A percentile compares a stretch with the other conserved stretches of the same genome.
Evolutionary conservation across 306 rosid species (phyloP).

Genomic region (Betula pendula): DNA sequence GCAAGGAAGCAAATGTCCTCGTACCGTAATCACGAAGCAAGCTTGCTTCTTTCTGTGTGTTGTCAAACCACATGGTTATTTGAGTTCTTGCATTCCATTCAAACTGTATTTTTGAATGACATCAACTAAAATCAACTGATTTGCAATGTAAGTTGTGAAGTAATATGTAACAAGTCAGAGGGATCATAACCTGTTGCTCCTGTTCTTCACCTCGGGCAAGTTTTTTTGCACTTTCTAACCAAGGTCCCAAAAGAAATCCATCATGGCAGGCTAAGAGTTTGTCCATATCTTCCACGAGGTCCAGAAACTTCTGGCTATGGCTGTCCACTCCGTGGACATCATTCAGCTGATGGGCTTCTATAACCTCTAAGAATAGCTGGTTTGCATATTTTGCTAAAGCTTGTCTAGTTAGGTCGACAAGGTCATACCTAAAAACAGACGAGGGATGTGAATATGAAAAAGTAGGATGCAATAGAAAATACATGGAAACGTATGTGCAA

Average conservation of each 20-base stretch:
- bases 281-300: constrained; percentile 74
- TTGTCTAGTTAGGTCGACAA: constrained; percentile 87
- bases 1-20: constrained; percentile 14
- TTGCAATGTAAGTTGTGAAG: constrained; percentile 2
- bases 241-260: constrained; percentile 89
- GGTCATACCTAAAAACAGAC: constrained; percentile 64
- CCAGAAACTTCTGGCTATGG: constrained; percentile 58
- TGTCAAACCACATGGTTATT: constrained; percentile 97
- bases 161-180: background rate
- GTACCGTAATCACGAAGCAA: constrained; percentile 87
- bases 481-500: too few species aligned
- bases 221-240: constrained; percentile 81
- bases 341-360: constrained; percentile 58
- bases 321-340: constrained; percentile 38
- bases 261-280: constrained; percentile 73
- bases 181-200: constrained; percentile 60
- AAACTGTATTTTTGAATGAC: constrained; percentile 46
- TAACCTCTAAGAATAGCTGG: constrained; percentile 56
- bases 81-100: constrained; percentile 97
- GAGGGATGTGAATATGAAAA: constrained; percentile 23
- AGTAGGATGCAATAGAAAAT: background rate
- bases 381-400: constrained; percentile 78
- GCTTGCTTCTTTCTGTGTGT: constrained; percentile 73
- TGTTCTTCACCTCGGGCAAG: constrained; percentile 75
- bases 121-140: constrained; percentile 15